Evolutionary conservation across 2,329 filamentous ascomycete genomes (phyloP), one percentile per base, ranked within the genome.

Genomic region (Chaetomiaceae sp.): DNA sequence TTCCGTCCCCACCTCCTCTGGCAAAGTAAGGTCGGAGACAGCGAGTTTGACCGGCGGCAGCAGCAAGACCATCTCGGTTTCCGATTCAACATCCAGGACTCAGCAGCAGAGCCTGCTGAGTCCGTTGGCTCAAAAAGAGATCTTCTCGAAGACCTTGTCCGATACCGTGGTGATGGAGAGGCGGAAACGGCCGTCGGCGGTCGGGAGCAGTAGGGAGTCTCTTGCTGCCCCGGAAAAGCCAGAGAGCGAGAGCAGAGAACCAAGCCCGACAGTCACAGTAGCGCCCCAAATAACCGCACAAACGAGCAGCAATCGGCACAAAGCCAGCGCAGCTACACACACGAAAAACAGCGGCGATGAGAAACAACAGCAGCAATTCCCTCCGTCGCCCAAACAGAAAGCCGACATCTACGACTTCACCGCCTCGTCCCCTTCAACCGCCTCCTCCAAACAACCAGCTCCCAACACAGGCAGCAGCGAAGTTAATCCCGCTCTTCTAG

Each of bases 351-450:
- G n/a, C n/a, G n/a, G n/a, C n/a, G n/a, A n/a, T n/a, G 10, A 14
- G 29, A 44, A 14, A n/a, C 11, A 27, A 4, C 29, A 48, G 21
- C 8, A 11, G 11, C 47, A 20, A 2, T 13, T 32, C 13, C 25
- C 21, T 21, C 38, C 44, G 7, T 11, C 13, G 11, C 32, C 21
- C 18, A 18, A 20, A 44, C 36, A 38, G 33, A 44, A 40, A 38
- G 33, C 65, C 10, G 80, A 83, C 59, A 69, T 81, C 6, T 82
- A 83, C 57, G 79, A 82, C 51, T 81, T 83, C 58, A 71, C 71
- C 6, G 71, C 69, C 53, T 74, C 74, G 2, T 78, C 78, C 5
- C 75, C 76, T 1, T 57, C 34, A 10, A 6, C n/a, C 8, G 3
- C 53, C 46, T 46, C 68, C 32, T 58, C 33, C 33, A 42, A 45